phyloP scores from a whole-genome alignment of 345 rosid genomes.

The Diplotaxis tenuifolia region DNA sequence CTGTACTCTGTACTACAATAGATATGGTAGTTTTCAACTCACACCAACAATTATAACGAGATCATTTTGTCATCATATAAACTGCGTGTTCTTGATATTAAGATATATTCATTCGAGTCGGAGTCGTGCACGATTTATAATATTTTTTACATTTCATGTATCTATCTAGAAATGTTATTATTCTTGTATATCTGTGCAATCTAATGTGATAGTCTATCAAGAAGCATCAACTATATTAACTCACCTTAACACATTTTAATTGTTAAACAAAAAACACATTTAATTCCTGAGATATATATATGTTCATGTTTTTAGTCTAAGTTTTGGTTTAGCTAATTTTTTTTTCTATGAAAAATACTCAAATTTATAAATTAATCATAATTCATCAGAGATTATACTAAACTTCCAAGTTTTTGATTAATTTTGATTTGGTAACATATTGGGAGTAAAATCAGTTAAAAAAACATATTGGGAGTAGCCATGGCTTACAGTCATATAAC shows the following conservation, averaged over 20 bases:
- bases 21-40: background rate
- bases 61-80: background rate
- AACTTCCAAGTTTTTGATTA: background rate
- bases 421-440: background rate
- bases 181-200: background rate
- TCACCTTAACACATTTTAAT: background rate
- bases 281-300: too few species aligned
- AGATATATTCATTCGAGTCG: background rate
- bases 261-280: too few species aligned
- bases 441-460: too few species aligned
- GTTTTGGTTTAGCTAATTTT: background rate
- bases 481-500: background rate
- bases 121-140: background rate
- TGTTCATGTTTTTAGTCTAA: background rate
- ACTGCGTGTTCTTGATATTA: background rate
- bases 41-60: background rate
- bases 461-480: background rate
- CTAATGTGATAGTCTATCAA: background rate
- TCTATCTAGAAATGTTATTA: background rate
- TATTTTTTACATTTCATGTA: background rate
- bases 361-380: background rate
- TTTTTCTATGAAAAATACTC: background rate
- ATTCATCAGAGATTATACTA: background rate
- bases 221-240: background rate
- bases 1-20: too few species aligned